Base-by-base conservation (phyloP, 352 stramenopile genomes). In the Globisporangium splendens region DNA sequence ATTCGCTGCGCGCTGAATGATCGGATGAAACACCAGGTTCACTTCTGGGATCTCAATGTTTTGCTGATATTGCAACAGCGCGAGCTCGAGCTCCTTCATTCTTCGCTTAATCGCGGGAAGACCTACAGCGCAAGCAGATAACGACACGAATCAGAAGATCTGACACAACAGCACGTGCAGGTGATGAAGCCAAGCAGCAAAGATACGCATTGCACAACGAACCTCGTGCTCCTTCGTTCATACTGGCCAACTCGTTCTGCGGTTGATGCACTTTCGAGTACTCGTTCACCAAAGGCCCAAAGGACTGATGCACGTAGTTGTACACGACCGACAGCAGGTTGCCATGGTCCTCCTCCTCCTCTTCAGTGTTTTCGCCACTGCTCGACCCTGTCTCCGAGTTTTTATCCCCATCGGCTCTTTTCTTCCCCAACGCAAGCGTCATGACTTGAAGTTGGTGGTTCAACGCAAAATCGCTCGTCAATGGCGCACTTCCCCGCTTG, bases 41-140 rank as follows among this genome's bases (percentile, higher is more conserved):
- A 98, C 91, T 49, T 96, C 89, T 1, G 95, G 94, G 54, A 98
- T 98, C 62, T 98, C 90, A 59, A 98, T 88, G 57, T 97, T 96
- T 59, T 97, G 90, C 65, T 98, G 89, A 69, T 96, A 98, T 56
- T 97, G 90, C 35, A 97, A 73, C 59, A 98, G 66, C 11, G 94
- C 93, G 18, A 98, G 72, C 60, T 98, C 95, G 20, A 98, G 77
- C 65, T 98, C 95, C 54, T 96, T 97, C 76, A 98, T 93, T 49
- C 82, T 72, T 39, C 88, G 86, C 43, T 92, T 90, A 65, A 98
- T 95, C 14, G 86, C 86, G 17, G 87, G 83, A 24, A 96, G 54
- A 20, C 84, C 84, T 48, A 48, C 17, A 42, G 88, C 17, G n/a
- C 41, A 47, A 46, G 13, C 8, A 61, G 8, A 22, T 12, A 24